Evolutionary conservation across 306 rosid species (phyloP), one percentile per base, ranked within the genome.

Genomic region (Luffa acutangula): DNA sequence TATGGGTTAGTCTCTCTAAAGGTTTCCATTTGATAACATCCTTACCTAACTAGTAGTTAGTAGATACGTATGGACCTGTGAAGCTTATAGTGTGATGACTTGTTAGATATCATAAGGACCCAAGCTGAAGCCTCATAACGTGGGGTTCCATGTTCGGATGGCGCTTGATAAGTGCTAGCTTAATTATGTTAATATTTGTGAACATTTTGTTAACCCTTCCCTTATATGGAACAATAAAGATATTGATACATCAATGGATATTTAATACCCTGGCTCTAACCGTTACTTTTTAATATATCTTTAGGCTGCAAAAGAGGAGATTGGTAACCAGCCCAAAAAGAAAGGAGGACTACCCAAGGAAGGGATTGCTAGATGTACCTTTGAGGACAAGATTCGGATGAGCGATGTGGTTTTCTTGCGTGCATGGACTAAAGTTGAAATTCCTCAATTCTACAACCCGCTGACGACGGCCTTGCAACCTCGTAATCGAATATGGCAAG

Each of bases 311-410:
- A 93, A 95, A 87, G 97, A 89, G 89, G 96, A 91, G 85, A 42
- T 95, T 21, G 97, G 93, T 76, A 92, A 92, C 87, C 83, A 87
- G 82, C 89, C 97, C 7, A 89, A 87, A 63, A 84, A 75, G 85
- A 95, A 82, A 83, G 99, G 93, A 69, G 97, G 97, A 74, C 83
- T 83, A 66, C 75, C 85, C 8, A 92, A 83, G 80, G 99, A 93
- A 88, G 99, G 99, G 87, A 90, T 95, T 79, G 99, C 89, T 54
- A 85, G 99, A 84, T 95, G 99, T 85, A 90, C 97, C 56, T 95
- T 95, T 31, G 99, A 95, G 88, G 99, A 95, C 87, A 95, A 91
- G 85, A 91, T 95, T 82, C 89, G 90, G 86, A 95, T 95, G 99
- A 93, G 99, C 49, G 99, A 95, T 89, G 87, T 89, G 75, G 97